Evolutionary conservation across 148 eudicot species (phyloP).

Genomic region (Talinum fruticosum): DNA sequence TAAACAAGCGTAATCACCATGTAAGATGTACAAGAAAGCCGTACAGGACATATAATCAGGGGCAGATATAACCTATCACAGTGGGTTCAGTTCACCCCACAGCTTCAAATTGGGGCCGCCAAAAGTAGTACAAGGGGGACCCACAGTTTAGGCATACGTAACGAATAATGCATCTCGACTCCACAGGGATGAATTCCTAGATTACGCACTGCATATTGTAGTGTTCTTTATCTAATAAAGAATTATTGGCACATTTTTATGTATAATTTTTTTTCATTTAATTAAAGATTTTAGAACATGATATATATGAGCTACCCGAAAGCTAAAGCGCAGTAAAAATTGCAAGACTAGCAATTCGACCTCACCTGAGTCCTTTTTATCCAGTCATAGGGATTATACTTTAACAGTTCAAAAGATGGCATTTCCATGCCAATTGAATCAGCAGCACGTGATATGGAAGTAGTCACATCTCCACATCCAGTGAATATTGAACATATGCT

Average conservation of each 20-base stretch:
- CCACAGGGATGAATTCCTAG: no score
- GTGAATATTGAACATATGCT: constrained; percentile 67
- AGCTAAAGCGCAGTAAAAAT: not conserved
- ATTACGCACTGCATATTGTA: no score
- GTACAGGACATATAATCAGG: not conserved
- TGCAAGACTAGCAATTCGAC: constrained; percentile 30
- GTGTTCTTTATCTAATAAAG: no score
- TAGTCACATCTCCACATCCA: constrained; percentile 53
- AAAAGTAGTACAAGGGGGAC: no score
- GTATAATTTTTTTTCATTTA: not conserved
- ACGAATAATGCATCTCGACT: no score
- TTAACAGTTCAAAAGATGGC: constrained; percentile 62
- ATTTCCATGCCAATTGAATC: constrained; percentile 76
- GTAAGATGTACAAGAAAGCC: not conserved
- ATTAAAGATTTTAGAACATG: not conserved
- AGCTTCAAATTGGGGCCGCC: no score
- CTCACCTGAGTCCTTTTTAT: constrained; percentile 84
- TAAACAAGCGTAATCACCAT: not conserved
- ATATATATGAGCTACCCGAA: not conserved
- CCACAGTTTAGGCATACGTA: no score
- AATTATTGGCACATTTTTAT: not conserved
- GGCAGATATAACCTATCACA: no score
- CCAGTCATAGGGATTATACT: constrained; percentile 81
- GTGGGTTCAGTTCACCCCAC: no score
- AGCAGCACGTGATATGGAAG: constrained; percentile 72